Evolutionary conservation across 2,329 filamentous ascomycete genomes (phyloP), one percentile per base, ranked within the genome.

Genomic region (Monilinia laxa): DNA sequence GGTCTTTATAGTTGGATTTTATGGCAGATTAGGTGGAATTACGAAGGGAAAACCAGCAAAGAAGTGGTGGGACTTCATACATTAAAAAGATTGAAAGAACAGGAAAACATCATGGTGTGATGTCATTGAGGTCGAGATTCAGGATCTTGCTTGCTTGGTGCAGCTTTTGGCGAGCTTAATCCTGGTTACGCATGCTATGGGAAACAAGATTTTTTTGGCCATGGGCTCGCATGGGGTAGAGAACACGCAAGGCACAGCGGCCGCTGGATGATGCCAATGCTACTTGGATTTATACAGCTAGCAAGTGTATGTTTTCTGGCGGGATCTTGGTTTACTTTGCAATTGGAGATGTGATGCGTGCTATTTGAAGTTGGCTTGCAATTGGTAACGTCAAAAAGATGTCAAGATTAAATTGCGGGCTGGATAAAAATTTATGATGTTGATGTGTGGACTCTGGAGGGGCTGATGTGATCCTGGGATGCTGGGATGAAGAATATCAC

Each of bases 161-260:
- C 63, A 38, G 31, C 42, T 49, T 58, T 51, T 60, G 58, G 28
- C 45, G 58, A 60, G 58, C 14, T 51, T 51, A 51, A 60, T 60
- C 58, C 58, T 60, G 58, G 45, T 60, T 60, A 23, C 47, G 45
- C 58, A 23, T 60, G 58, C n/a, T 51, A 28, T 60, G 31, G 28
- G 58, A 65, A 65, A 65, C 63, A 65, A 65, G 63, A 65, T 65
- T 65, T 65, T 60, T 25, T 28, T n/a, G 31, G 42, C 12, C n/a
- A 56, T 28, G 51, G 31, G 62, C 28, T 35, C 20, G 40, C 23
- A 59, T 47, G 53, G 25, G 42, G 53, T 35, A 58, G 51, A 42
- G 53, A 57, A 64, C 62, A 55, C 52, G 62, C 62, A 64, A 64
- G 28, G 52, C 52, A 56, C 49, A 31, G 56, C 60, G 60, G 49